Evolutionary conservation across 371 early-diverging fungal genomes (phyloP).

Genomic region (Paraphysoderma sedebokerense): DNA sequence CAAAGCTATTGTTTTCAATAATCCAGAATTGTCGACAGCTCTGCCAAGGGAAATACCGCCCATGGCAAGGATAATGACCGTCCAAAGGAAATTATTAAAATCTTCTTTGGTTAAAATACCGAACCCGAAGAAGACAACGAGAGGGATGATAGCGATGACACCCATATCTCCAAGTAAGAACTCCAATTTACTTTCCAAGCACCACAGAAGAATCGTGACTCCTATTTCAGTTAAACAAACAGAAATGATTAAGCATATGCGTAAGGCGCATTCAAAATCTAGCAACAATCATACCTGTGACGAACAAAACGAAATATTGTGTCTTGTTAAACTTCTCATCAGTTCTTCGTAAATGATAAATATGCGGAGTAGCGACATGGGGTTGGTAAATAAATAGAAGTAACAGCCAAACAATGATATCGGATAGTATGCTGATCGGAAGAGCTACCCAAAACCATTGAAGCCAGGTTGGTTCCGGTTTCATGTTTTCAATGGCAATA

Average conservation of each 20-base stretch:
- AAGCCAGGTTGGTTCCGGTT: constrained; percentile 67
- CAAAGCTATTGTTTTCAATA: constrained; percentile 58
- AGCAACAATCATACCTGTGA: constrained; percentile 36
- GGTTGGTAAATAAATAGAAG: constrained; percentile 54
- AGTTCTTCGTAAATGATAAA: constrained; percentile 32
- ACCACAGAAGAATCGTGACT: constrained; percentile 82
- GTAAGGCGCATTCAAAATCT: no score
- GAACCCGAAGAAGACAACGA: constrained; percentile 76
- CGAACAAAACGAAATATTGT: constrained; percentile 39
- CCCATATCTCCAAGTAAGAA: constrained; percentile 76
- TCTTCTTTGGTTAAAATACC: constrained; percentile 87
- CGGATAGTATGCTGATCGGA: constrained; percentile 46
- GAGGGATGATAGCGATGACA: constrained; percentile 76
- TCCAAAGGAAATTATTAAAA: constrained; percentile 80
- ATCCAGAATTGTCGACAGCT: constrained; percentile 72
- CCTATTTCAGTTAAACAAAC: no score
- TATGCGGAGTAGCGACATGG: constrained; percentile 31
- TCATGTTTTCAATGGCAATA: constrained; percentile 68
- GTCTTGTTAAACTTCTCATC: constrained; percentile 33
- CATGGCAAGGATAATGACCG: constrained; percentile 88
- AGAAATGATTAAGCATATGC: no score
- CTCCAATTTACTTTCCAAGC: constrained; percentile 53
- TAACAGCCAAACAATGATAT: constrained; percentile 61
- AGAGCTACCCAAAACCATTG: constrained; percentile 65
- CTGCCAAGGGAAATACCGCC: constrained; percentile 84